Percentiles rank a stretch among this genome's conserved stretches.
Conservation (phyloP, 75 land plant genomes). For the Pinus taeda region DNA sequence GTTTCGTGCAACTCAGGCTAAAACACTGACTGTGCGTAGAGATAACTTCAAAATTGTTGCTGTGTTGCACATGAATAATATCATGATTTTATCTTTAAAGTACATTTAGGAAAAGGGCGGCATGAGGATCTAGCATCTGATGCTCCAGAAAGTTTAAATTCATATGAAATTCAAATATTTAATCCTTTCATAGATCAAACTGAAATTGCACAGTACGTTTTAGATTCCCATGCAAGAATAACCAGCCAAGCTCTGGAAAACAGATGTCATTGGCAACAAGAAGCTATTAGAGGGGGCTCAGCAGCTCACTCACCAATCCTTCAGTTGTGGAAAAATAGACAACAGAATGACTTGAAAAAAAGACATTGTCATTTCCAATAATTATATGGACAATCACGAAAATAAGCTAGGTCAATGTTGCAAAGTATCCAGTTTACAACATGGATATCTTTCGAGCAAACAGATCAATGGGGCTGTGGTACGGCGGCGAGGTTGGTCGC, state of each 20-base stretch:
- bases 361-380: not conserved
- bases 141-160: not conserved
- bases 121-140: not conserved
- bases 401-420: too few species aligned
- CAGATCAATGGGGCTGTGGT: too few species aligned
- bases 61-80: too few species aligned
- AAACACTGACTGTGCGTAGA: too few species aligned
- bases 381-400: too few species aligned
- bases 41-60: too few species aligned
- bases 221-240: not conserved
- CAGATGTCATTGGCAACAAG: too few species aligned
- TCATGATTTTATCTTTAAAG: not conserved
- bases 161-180: not conserved
- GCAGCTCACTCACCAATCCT: not conserved
- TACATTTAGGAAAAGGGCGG: not conserved
- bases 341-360: not conserved
- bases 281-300: not conserved
- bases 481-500: too few species aligned
- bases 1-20: too few species aligned
- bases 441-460: too few species aligned
- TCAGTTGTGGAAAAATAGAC: not conserved
- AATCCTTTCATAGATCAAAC: not conserved
- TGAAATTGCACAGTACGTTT: not conserved
- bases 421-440: too few species aligned
- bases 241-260: not conserved